Conservation (phyloP, 306 rosid genomes). For the Echinosophora koreensis region DNA sequence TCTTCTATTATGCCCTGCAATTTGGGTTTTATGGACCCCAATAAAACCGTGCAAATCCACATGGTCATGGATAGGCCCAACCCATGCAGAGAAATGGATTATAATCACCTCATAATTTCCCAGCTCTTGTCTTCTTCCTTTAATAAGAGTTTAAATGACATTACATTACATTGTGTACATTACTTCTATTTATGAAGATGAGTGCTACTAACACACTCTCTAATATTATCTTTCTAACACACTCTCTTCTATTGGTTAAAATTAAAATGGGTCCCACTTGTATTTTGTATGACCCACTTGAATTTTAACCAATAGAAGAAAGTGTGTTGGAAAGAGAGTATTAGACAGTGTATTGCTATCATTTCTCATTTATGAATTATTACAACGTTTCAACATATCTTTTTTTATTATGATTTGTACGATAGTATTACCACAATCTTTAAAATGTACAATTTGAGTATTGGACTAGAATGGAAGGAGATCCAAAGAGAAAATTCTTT, state of each 20-base stretch:
- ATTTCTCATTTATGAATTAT: background rate
- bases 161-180: background rate
- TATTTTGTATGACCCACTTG: too few species aligned
- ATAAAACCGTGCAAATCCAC: background rate
- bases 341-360: too few species aligned
- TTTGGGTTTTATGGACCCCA: conserved; percentile 50
- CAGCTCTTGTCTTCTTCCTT: background rate
- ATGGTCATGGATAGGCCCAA: conserved; percentile 44
- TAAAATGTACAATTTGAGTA: too few species aligned
- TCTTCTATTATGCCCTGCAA: conserved; percentile 27
- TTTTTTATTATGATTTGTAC: too few species aligned
- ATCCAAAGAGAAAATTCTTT: background rate
- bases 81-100: background rate
- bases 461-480: background rate
- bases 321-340: too few species aligned
- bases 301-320: too few species aligned
- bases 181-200: background rate
- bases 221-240: too few species aligned
- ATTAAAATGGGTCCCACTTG: too few species aligned
- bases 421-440: too few species aligned
- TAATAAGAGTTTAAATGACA: background rate
- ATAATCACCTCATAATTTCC: background rate
- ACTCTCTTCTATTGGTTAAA: too few species aligned
- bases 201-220: too few species aligned
- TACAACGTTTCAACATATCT: background rate